Percentiles rank a stretch among this genome's conserved stretches.
Conservation (phyloP, 169 alveolate genomes). For the Eimeria maxima region DNA sequence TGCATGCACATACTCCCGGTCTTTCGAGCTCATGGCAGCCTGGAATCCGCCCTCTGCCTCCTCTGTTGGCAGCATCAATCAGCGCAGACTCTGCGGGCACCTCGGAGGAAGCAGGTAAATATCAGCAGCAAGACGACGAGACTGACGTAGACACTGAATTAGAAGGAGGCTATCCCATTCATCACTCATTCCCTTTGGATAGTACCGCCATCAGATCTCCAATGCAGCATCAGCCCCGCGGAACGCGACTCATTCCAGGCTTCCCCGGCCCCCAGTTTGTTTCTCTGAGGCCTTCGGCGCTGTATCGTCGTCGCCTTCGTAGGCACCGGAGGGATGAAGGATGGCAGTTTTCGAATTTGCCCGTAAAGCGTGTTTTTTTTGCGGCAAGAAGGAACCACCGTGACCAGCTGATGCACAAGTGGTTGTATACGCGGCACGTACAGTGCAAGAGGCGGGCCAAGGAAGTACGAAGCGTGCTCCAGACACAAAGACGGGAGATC, state of each 20-base stretch:
- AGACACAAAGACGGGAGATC: not conserved
- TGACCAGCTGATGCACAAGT: conserved; percentile 77
- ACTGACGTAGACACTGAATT: not conserved
- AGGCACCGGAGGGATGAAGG: conserved; percentile 57
- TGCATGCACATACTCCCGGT: not conserved
- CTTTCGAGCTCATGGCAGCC: not conserved
- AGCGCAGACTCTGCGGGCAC: not conserved
- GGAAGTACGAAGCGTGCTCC: not conserved
- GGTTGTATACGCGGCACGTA: conserved; percentile 43
- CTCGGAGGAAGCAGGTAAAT: conserved; percentile 25
- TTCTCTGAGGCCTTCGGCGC: not conserved
- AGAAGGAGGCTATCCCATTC: not conserved
- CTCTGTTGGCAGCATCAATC: not conserved
- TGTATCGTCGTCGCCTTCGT: conserved; percentile 66
- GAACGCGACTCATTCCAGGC: conserved; percentile 13
- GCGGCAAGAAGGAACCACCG: conserved; percentile 79
- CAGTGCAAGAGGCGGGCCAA: not conserved
- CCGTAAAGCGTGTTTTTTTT: conserved; percentile 38
- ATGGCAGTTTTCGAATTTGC: conserved; percentile 67
- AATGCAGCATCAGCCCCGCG: conserved; percentile 49
- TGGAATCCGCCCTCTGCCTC: not conserved
- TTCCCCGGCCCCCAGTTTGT: conserved; percentile 65
- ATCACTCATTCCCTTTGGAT: not conserved
- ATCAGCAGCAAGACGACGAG: not conserved
- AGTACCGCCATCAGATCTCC: conserved; percentile 11